Conservation (phyloP, 805 yeast genomes). For the Myxozyma neotropica region DNA sequence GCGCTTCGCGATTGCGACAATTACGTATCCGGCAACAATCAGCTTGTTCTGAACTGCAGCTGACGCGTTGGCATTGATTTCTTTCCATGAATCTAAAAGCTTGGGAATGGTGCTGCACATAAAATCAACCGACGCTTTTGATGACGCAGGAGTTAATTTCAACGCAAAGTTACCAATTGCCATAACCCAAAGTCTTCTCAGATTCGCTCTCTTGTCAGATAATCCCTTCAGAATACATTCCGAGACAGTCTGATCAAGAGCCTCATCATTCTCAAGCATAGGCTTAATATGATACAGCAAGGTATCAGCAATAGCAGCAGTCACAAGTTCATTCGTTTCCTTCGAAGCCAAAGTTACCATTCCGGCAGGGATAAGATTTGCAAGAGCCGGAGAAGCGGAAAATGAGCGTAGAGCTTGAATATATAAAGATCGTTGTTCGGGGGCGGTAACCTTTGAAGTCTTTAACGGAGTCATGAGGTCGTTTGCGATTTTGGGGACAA, state of each 20-base stretch:
- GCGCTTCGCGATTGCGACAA: conserved; percentile 39
- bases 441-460: conserved; percentile 54
- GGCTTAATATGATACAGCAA: conserved; percentile 51
- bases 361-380: conserved; percentile 48
- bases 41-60: conserved; percentile 56
- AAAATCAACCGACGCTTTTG: conserved; percentile 27
- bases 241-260: conserved; percentile 36
- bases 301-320: conserved; percentile 54
- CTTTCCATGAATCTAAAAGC: conserved; percentile 45
- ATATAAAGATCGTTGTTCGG: conserved; percentile 65
- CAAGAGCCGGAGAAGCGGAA: conserved; percentile 39
- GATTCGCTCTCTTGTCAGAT: conserved; percentile 60
- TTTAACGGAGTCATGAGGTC: conserved; percentile 63
- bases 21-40: conserved; percentile 58
- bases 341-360: conserved; percentile 60
- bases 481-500: conserved; percentile 47
- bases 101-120: conserved; percentile 37
- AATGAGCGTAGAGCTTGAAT: conserved; percentile 50
- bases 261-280: conserved; percentile 36
- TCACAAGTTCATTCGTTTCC: conserved; percentile 73
- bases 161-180: conserved; percentile 49
- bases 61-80: conserved; percentile 55
- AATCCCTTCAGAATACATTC: conserved; percentile 59
- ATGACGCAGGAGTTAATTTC: conserved; percentile 8
- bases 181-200: conserved; percentile 69